Percentiles rank a stretch among this genome's conserved stretches.
Conservation (phyloP, 768 basidiomycete species). For the Termitomyces heimii region DNA sequence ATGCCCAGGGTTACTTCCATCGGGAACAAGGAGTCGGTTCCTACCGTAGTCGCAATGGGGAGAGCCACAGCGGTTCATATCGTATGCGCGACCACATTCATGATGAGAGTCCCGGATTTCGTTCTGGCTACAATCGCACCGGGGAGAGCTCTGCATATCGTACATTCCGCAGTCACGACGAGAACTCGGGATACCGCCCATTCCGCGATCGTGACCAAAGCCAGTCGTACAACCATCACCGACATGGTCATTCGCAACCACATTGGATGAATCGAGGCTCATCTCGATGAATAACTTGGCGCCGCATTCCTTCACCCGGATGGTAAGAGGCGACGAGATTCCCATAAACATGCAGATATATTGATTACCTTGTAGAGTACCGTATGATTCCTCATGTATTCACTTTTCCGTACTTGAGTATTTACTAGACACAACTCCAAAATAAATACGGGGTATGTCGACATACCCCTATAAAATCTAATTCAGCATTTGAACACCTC, state of each 20-base stretch:
- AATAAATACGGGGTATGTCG: neutral
- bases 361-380: conserved; percentile 3
- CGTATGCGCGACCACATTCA: neutral
- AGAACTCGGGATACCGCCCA: neutral
- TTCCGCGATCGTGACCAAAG: neutral
- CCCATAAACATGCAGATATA: neutral
- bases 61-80: too few relatives aligned
- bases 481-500: neutral
- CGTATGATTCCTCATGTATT: conserved; percentile 3
- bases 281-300: neutral
- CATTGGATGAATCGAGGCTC: neutral
- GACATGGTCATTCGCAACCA: neutral
- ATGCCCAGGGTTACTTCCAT: too few relatives aligned
- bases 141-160: neutral
- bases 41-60: neutral
- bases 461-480: neutral
- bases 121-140: neutral
- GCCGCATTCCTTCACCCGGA: too few relatives aligned
- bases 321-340: neutral
- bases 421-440: neutral
- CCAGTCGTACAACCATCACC: neutral
- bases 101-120: neutral
- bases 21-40: too few relatives aligned
- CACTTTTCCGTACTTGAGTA: neutral
- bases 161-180: neutral